Conservation (phyloP, 345 rosid genomes). For the Lepidium sativum region DNA sequence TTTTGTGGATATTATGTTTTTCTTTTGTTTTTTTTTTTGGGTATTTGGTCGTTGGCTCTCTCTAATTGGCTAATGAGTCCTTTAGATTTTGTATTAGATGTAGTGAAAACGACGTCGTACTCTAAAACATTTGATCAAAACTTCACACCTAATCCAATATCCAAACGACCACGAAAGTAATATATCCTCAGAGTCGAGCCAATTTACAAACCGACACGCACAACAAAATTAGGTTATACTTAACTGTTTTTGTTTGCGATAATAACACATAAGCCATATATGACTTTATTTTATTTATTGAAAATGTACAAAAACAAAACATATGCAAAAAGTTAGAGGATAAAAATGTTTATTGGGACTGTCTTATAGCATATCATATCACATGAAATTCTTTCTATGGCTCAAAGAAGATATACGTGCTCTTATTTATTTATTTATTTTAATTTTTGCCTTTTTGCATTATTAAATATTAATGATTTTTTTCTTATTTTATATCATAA, state of each 20-base stretch:
- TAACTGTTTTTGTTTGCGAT: neutral
- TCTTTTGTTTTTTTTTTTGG: neutral
- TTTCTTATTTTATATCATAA: too few relatives aligned
- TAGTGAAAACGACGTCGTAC: too few relatives aligned
- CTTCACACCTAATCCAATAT: conserved; percentile 16
- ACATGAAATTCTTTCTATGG: too few relatives aligned
- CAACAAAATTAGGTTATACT: neutral
- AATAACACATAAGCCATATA: neutral
- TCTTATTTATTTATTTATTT: too few relatives aligned
- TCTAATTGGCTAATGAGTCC: neutral
- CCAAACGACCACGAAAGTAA: neutral
- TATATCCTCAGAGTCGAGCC: neutral
- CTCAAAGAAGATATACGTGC: too few relatives aligned
- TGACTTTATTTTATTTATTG: neutral
- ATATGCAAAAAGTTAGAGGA: too few relatives aligned
- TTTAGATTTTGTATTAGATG: neutral
- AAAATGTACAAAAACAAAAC: too few relatives aligned
- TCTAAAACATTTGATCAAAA: conserved; percentile 1
- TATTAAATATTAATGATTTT: too few relatives aligned
- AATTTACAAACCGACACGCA: conserved; percentile 5
- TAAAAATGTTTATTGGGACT: too few relatives aligned
- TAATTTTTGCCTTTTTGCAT: too few relatives aligned
- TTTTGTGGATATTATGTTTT: neutral
- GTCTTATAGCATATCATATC: too few relatives aligned
- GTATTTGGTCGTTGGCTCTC: neutral